Evolutionary conservation across 2,329 filamentous ascomycete genomes (phyloP), one percentile per base, ranked within the genome.

Genomic region (Lachnum nothofagi): DNA sequence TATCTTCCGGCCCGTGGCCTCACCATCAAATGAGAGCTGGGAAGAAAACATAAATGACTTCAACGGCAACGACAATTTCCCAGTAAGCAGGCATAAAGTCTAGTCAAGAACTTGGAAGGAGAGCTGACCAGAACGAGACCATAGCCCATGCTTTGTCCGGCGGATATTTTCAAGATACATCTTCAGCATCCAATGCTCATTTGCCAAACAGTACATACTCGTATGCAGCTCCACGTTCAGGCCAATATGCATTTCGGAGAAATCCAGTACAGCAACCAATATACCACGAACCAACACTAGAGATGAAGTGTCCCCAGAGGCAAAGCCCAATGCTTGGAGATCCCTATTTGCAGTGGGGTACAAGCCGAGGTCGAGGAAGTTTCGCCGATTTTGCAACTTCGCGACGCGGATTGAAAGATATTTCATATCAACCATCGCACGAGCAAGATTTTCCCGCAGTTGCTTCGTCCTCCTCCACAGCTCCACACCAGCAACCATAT

Each of bases 11-110:
- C 48, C 57, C 47, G 57, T 53, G 46, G 53, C 45, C 10, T 40
- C 51, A 25, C 42, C 54, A 23, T 37, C 41, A 39, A 35, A 22
- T 29, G 50, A 54, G n/a, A 49, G 24, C 23, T 62, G 58, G 58
- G 55, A 59, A 17, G 51, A 58, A 9, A 42, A 59, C 10, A 14
- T 59, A 22, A 58, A 60, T 48, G 57, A 56, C 9, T 60, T 57
- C 43, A 44, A 37, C 31, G 48, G 38, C 27, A 51, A 54, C 42
- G 55, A 60, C 42, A 60, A 57, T 29, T 56, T 51, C 31, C 50
- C 49, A 43, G 60, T 61, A 55, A 49, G 47, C 33, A 19, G 3
- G 9, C n/a, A 33, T n/a, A n/a, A n/a, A n/a, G n/a, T n/a, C 37
- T 16, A 3, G 27, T 35, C 14, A 34, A 16, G 20, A 20, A 24